A percentile compares a stretch with the other conserved stretches of the same genome.
phyloP scores from a whole-genome alignment of 768 basidiomycete species.

The Hirschioporus abietinus region DNA sequence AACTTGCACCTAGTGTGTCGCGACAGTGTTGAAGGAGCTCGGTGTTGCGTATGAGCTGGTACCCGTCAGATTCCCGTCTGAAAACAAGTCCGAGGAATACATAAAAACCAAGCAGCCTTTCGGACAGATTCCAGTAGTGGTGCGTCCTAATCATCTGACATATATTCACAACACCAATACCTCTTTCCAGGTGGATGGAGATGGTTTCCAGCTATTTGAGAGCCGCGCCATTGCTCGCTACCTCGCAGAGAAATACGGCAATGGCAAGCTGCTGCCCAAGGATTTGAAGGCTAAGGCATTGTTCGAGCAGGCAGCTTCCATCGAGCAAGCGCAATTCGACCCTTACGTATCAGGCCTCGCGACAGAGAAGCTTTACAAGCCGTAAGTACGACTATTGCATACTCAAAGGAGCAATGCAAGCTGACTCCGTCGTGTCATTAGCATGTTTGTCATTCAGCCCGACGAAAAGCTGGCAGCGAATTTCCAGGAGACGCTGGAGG shows the following conservation, averaged over 20 bases:
- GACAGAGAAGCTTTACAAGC: slow-evolving; percentile 46
- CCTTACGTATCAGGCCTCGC: slow-evolving; percentile 35
- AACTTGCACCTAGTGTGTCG: slow-evolving; percentile 48
- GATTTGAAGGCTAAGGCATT: slow-evolving; percentile 19
- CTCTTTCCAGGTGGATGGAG: slow-evolving; percentile 16
- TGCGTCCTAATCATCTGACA: slow-evolving; percentile 14
- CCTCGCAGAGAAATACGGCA: slow-evolving; percentile 19
- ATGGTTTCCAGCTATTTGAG: slow-evolving; percentile 23
- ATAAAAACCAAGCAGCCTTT: slow-evolving; percentile 51
- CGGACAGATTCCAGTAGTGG: slow-evolving; percentile 56
- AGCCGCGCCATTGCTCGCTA: slow-evolving; percentile 22
- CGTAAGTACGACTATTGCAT: slow-evolving; percentile 27
- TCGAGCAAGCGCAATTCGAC: slow-evolving; percentile 45
- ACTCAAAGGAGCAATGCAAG: neutral
- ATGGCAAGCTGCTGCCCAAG: slow-evolving; percentile 15
- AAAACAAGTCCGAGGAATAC: slow-evolving; percentile 43
- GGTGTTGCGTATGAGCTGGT: slow-evolving; percentile 49
- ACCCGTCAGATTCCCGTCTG: slow-evolving; percentile 36
- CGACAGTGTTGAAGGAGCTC: slow-evolving; percentile 48
- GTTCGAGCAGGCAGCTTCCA: slow-evolving; percentile 24
- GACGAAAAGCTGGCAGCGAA: slow-evolving; percentile 9
- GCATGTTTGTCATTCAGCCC: slow-evolving; percentile 5
- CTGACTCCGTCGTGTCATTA: neutral
- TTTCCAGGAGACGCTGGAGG: slow-evolving; percentile 25
- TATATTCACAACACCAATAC: neutral